Conservation (phyloP, 164 flowering plant species). For the Magnolia kwangsiensis region DNA sequence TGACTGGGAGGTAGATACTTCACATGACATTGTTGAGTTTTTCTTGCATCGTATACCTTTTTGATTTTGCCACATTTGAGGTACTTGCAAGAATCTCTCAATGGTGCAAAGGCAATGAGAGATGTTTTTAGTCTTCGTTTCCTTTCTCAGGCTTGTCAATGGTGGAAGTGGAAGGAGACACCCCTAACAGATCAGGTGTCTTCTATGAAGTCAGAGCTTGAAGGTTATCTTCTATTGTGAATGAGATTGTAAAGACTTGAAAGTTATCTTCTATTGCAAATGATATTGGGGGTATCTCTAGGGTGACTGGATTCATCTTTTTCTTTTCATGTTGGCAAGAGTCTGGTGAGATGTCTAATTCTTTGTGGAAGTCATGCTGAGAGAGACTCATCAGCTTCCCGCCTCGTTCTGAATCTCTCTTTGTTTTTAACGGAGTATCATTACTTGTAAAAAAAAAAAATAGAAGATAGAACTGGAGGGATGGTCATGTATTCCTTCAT, state of each 20-base stretch:
- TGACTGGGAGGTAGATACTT: no score
- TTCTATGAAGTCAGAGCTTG: neutral
- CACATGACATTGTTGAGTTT: no score
- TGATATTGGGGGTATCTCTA: neutral
- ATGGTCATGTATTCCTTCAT: neutral
- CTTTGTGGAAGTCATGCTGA: neutral
- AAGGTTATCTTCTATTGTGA: neutral
- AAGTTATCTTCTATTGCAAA: no score
- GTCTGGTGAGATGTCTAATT: neutral
- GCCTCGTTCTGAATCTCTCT: neutral
- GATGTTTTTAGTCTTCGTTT: no score
- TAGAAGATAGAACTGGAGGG: neutral
- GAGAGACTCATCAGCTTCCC: neutral
- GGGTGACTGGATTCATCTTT: neutral
- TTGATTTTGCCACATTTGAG: no score
- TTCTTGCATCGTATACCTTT: no score
- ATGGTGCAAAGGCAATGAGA: no score
- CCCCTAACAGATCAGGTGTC: neutral
- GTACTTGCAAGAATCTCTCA: no score
- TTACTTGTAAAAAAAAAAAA: no score
- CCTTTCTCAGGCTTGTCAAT: neutral
- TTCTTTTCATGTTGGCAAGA: neutral
- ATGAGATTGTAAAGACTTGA: neutral
- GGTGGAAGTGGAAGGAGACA: neutral
- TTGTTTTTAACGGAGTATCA: no score